These are phyloP conservation scores for Phialophora macrospora DNA, from an alignment of 2,329 filamentous ascomycete species.

Conservation along the genomic window DNA sequence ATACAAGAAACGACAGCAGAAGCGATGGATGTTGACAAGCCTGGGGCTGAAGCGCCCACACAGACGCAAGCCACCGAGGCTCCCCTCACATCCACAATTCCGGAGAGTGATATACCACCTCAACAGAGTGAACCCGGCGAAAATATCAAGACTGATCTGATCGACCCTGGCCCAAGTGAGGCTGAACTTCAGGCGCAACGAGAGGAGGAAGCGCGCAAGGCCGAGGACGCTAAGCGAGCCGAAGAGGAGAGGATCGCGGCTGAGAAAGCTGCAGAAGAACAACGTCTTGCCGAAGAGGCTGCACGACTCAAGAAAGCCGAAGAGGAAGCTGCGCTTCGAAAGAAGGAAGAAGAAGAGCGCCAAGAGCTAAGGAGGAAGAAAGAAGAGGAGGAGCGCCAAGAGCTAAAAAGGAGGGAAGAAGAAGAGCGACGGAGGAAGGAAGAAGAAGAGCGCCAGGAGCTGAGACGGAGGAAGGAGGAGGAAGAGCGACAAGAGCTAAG, in stretches of 20 bases:
- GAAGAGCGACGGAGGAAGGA: slow-evolving; percentile 48
- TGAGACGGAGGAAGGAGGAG: slow-evolving; percentile 38
- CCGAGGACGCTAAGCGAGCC: slow-evolving; percentile 33
- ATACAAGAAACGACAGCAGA: neutral
- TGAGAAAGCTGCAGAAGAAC: slow-evolving; percentile 44
- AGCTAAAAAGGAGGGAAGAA: slow-evolving; percentile 23
- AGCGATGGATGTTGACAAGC: slow-evolving; percentile 18
- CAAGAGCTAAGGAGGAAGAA: slow-evolving; percentile 31
- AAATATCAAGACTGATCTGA: slow-evolving; percentile 35
- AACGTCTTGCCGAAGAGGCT: slow-evolving; percentile 46
- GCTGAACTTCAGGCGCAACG: slow-evolving; percentile 18
- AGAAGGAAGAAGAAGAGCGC: slow-evolving; percentile 54
- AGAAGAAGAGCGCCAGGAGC: slow-evolving; percentile 51
- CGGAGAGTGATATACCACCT: slow-evolving; percentile 29
- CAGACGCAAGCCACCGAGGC: slow-evolving; percentile 11
- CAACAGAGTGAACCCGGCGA: slow-evolving; percentile 36
- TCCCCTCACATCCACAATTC: neutral
- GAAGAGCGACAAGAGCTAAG: slow-evolving; percentile 47
- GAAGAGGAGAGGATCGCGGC: slow-evolving; percentile 37
- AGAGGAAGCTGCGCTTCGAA: slow-evolving; percentile 47
- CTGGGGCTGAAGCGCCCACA: slow-evolving; percentile 10
- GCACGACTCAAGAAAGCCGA: slow-evolving; percentile 48
- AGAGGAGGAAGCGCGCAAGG: slow-evolving; percentile 23
- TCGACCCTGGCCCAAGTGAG: slow-evolving; percentile 33
- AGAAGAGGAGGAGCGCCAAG: slow-evolving; percentile 51